Evolutionary conservation across 208 protist genomes (phyloP), one percentile per base, ranked within the genome.

Genomic region (Leptomonas pyrrhocoris): DNA sequence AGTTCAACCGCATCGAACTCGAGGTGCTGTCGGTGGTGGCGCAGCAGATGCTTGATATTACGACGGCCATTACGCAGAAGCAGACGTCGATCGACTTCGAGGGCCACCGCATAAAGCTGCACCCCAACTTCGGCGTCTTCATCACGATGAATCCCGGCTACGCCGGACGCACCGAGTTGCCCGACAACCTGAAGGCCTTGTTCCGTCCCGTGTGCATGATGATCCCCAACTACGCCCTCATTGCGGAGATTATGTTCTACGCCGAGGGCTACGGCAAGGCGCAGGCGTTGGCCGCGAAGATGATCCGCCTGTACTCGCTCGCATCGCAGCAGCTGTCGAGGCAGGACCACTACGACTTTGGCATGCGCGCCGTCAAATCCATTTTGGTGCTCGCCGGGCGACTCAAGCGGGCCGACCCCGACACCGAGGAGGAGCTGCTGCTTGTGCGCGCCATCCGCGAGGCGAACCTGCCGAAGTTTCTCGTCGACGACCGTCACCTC

Each of bases 1-100:
- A 99, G 85, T 99, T 99, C 90, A 99, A 99, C 83, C 93, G 98
- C 75, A 99, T 99, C 83, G 96, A 99, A 55, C 92, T 99, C n/a
- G 97, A 98, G 79, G 96, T 98, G 67, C 89, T 98, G 51, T 98
- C 97, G 25, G 98, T 99, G 18, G 92, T 99, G 58, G 97, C 97
- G 25, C 94, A 98, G 81, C 97, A 99, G 77, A 97, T 98, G 87
- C 92, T 98, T 31, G 86, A 94, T 38, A 97, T 98, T 56, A 96
- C 93, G 31, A 97, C 94, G 30, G 94, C 92, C 48, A 92, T 98
- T 49, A 76, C 85, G 13, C 81, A 87, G 59, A 80, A 84, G 51
- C 77, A 91, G 63, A 68, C 77, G 8, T 79, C 68, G 13, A 97
- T 98, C 80, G 49, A 80, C 27, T 98, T 99, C 61, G 92, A 98